These are phyloP conservation scores for Wilcoxina mikolae DNA, from an alignment of 495 filamentous ascomycete genomes.

Conservation along the genomic window DNA sequence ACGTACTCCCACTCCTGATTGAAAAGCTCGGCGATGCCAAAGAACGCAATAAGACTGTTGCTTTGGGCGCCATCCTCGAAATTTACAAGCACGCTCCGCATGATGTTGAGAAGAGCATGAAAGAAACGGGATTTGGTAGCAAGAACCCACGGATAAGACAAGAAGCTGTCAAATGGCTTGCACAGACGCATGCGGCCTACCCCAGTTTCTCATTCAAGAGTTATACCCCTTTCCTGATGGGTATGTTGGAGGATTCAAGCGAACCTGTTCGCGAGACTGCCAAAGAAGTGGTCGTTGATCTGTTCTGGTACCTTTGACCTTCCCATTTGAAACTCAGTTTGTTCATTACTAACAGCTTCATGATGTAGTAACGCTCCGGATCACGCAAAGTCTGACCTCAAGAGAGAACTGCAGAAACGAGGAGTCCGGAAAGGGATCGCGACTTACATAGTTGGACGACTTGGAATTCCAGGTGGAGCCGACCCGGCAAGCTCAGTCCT, in stretches of 20 bases:
- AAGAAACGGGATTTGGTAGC: slow-evolving; percentile 59
- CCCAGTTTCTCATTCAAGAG: slow-evolving; percentile 50
- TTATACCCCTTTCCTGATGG: slow-evolving; percentile 70
- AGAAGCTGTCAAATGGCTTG: slow-evolving; percentile 67
- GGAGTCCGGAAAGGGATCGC: slow-evolving; percentile 76
- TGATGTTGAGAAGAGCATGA: slow-evolving; percentile 66
- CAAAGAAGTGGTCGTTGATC: slow-evolving; percentile 63
- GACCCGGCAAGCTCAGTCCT: slow-evolving; percentile 36
- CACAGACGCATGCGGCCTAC: slow-evolving; percentile 37
- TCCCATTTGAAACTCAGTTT: neutral
- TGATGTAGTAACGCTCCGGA: slow-evolving; percentile 54
- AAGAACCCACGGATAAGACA: slow-evolving; percentile 75
- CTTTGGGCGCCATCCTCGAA: slow-evolving; percentile 57
- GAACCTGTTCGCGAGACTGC: slow-evolving; percentile 68
- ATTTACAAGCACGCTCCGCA: slow-evolving; percentile 49
- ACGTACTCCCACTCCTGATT: slow-evolving; percentile 54
- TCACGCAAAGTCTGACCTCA: slow-evolving; percentile 72
- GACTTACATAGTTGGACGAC: slow-evolving; percentile 55
- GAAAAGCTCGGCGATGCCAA: slow-evolving; percentile 82
- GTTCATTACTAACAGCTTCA: slow-evolving; percentile 7
- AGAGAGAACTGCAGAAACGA: slow-evolving; percentile 60
- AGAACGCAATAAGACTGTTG: slow-evolving; percentile 59
- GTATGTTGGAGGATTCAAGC: slow-evolving; percentile 78
- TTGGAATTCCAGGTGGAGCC: slow-evolving; percentile 44
- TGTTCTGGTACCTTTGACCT: slow-evolving; percentile 52